Conservation (phyloP, 306 rosid genomes). For the Malus sylvestris region DNA sequence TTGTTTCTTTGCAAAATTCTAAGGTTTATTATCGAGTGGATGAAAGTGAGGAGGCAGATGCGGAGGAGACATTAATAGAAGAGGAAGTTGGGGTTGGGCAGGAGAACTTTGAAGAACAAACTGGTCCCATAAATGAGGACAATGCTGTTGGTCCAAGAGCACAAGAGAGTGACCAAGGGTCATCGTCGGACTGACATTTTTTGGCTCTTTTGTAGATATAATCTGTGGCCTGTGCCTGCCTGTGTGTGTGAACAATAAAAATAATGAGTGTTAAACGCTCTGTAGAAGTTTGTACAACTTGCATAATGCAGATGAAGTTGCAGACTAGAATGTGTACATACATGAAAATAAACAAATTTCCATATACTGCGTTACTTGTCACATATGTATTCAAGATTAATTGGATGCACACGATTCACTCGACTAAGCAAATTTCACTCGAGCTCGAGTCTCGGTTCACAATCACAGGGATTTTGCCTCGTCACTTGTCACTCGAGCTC, state of each 20-base stretch:
- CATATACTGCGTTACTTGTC: too few species aligned
- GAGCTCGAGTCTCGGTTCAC: too few species aligned
- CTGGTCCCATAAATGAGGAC: conserved; percentile 1
- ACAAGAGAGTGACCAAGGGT: not conserved
- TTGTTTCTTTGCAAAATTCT: not conserved
- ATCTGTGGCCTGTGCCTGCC: too few species aligned
- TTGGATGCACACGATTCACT: not conserved
- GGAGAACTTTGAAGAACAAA: conserved; percentile 11
- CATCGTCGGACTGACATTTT: not conserved
- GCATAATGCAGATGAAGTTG: too few species aligned
- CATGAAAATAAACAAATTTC: too few species aligned
- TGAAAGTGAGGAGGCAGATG: conserved; percentile 39
- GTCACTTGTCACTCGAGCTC: too few species aligned
- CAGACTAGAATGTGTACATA: too few species aligned
- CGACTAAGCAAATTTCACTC: too few species aligned
- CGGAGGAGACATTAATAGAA: conserved; percentile 17
- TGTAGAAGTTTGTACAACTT: too few species aligned
- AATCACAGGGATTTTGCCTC: too few species aligned
- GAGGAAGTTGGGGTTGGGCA: not conserved
- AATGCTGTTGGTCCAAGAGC: conserved; percentile 4
- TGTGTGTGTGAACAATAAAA: conserved; percentile 1
- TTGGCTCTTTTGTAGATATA: not conserved
- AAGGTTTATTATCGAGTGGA: conserved; percentile 67
- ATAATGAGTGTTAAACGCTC: not conserved
- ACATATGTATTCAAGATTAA: not conserved